Evolutionary conservation across 1,139 yeast genomes (phyloP).

Genomic region (Saccharomyces pastorianus): DNA sequence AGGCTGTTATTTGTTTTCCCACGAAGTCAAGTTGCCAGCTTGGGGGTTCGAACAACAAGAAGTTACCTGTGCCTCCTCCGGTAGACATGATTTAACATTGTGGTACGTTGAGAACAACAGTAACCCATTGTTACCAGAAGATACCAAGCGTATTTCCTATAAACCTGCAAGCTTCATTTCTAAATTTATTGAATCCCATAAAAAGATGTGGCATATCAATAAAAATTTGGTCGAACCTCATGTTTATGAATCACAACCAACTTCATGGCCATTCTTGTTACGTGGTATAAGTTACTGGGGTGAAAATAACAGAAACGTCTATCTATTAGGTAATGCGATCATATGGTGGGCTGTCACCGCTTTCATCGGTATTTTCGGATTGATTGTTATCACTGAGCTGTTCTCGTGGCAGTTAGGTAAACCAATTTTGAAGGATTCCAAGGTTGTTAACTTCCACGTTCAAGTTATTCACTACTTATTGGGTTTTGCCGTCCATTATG

Average conservation of each 20-base stretch:
- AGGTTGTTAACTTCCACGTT: constrained; percentile 60
- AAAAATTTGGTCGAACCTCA: constrained; percentile 78
- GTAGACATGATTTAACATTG: constrained; percentile 61
- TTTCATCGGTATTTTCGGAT: constrained; percentile 46
- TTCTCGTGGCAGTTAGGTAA: constrained; percentile 71
- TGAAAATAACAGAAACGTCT: constrained; percentile 66
- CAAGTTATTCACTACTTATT: constrained; percentile 59
- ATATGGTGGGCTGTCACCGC: constrained; percentile 79
- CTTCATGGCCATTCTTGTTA: constrained; percentile 76
- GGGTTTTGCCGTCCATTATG: constrained; percentile 80
- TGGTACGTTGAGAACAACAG: constrained; percentile 86
- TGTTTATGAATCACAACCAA: constrained; percentile 82
- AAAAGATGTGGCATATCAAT: constrained; percentile 86
- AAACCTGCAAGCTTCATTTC: constrained; percentile 52
- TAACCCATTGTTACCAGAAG: constrained; percentile 39
- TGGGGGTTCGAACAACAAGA: constrained; percentile 98
- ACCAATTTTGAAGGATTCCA: constrained; percentile 41
- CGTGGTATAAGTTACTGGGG: constrained; percentile 97
- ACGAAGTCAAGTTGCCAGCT: constrained; percentile 74
- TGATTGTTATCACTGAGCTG: constrained; percentile 47
- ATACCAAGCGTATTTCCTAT: constrained; percentile 50
- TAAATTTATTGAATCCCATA: constrained; percentile 71
- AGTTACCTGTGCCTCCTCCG: constrained; percentile 84
- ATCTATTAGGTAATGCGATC: constrained; percentile 82
- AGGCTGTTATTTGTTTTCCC: constrained; percentile 84